Evolutionary conservation across 2,329 filamentous ascomycete genomes (phyloP).

Genomic region (Apiospora malaysiana): DNA sequence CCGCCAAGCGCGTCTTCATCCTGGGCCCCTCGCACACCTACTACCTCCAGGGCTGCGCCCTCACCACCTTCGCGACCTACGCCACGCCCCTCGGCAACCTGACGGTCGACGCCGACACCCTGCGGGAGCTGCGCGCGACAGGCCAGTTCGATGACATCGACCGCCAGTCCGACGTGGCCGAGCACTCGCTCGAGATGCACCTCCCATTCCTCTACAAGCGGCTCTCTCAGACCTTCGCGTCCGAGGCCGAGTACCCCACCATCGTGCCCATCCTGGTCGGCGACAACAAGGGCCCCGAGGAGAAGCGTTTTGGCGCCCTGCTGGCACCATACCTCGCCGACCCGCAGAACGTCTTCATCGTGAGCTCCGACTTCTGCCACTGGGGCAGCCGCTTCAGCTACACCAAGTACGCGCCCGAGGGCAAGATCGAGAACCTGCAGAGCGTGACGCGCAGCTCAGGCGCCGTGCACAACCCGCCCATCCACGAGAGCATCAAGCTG

Average conservation of each 20-base stretch:
- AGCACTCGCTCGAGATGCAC: constrained; percentile 98
- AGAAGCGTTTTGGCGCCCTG: constrained; percentile 71
- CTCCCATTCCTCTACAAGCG: constrained; percentile 91
- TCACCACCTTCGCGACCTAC: constrained; percentile 75
- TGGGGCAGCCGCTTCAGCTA: constrained; percentile 90
- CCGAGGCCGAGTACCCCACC: constrained; percentile 65
- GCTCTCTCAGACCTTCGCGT: constrained; percentile 56
- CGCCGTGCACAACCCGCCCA: constrained; percentile 53
- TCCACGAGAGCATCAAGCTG: constrained; percentile 83
- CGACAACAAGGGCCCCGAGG: constrained; percentile 68
- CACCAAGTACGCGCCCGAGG: constrained; percentile 69
- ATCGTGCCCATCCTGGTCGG: constrained; percentile 89
- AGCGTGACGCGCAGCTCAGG: constrained; percentile 42
- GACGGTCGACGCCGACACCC: constrained; percentile 64
- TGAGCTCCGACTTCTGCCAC: constrained; percentile 97
- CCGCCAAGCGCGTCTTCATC: constrained; percentile 86
- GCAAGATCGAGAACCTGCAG: constrained; percentile 46
- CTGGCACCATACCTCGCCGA: constrained; percentile 81
- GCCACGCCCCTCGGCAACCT: constrained; percentile 77
- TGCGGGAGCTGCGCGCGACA: constrained; percentile 54
- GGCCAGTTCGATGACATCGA: constrained; percentile 71
- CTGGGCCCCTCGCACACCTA: constrained; percentile 92
- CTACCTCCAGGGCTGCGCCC: constrained; percentile 77
- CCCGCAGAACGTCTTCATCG: constrained; percentile 78
- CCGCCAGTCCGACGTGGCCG: constrained; percentile 70